Evolutionary conservation across 1,284 basidiomycete species (phyloP).

Genomic region (Clitocybe nebularis): DNA sequence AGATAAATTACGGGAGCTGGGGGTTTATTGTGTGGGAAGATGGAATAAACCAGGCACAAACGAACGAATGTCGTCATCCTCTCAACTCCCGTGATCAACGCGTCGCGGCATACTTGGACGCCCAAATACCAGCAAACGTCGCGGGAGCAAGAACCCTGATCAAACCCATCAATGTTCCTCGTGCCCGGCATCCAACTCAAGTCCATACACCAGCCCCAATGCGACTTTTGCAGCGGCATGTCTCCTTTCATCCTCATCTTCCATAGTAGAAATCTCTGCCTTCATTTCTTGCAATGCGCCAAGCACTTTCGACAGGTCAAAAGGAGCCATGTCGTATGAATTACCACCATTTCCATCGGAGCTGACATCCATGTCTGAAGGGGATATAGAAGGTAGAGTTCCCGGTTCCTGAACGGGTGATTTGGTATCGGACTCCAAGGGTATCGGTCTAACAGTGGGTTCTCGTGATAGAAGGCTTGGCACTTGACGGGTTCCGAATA

Average conservation of each 20-base stretch:
- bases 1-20: too few species aligned
- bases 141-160: too few species aligned
- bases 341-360: conserved; percentile 26
- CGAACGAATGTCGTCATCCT: too few species aligned
- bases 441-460: conserved; percentile 1
- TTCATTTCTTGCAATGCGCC: conserved; percentile 65
- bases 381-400: conserved; percentile 8
- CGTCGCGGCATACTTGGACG: too few species aligned
- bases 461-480: conserved; percentile 2
- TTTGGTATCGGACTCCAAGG: not conserved
- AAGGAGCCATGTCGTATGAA: conserved; percentile 39
- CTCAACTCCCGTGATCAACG: too few species aligned
- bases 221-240: conserved; percentile 69
- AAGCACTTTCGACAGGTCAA: conserved; percentile 65
- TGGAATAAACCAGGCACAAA: too few species aligned
- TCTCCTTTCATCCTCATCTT: conserved; percentile 57
- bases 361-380: conserved; percentile 17
- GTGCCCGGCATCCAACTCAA: conserved; percentile 36
- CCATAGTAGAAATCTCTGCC: conserved; percentile 66
- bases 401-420: conserved; percentile 3
- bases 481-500: conserved; percentile 43
- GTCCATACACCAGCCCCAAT: conserved; percentile 66
- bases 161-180: too few species aligned
- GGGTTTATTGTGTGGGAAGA: too few species aligned
- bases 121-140: too few species aligned